These are phyloP conservation scores for Arthrobotrys megalospora DNA, from an alignment of 2,329 filamentous ascomycete genomes.

Conservation along the genomic window DNA sequence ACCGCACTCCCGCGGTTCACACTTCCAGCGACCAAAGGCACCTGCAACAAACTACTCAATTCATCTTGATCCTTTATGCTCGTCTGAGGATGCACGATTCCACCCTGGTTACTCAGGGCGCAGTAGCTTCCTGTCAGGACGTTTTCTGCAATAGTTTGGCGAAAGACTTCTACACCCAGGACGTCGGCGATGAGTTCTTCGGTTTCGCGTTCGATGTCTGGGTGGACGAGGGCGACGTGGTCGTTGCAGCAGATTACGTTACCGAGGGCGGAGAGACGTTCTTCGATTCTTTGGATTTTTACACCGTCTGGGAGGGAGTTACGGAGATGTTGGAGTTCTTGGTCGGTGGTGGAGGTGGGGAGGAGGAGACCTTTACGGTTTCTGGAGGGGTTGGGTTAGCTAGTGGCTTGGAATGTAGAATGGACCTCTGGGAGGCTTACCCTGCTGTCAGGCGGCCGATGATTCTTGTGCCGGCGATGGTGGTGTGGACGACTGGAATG, in stretches of 20 bases:
- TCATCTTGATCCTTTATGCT: conserved; percentile 98
- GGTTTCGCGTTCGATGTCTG: conserved; percentile 95
- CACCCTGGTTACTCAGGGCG: conserved; percentile 94
- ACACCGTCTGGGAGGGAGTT: conserved; percentile 93
- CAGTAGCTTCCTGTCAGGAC: conserved; percentile 97
- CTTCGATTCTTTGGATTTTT: conserved; percentile 97
- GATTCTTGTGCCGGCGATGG: conserved; percentile 96
- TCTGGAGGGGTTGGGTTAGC: conserved; percentile 68
- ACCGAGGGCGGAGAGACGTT: conserved; percentile 92
- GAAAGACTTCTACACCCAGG: conserved; percentile 87
- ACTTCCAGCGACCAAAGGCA: conserved; percentile 92
- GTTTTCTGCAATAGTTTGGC: conserved; percentile 96
- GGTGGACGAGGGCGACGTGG: conserved; percentile 95
- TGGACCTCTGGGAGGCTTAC: conserved; percentile 70
- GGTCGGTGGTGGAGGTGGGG: conserved; percentile 94
- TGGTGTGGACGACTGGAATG: conserved; percentile 95
- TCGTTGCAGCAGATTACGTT: conserved; percentile 98
- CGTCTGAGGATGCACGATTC: conserved; percentile 97
- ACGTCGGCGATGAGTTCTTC: conserved; percentile 99
- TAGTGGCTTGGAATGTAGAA: conserved; percentile 3
- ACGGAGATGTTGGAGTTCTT: conserved; percentile 96
- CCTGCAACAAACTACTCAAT: conserved; percentile 90
- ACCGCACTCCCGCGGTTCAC: conserved; percentile 94
- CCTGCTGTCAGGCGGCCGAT: conserved; percentile 94
- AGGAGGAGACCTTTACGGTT: conserved; percentile 98